These are phyloP conservation scores for Isatis lusitanica DNA, from an alignment of 441 rosid species.

Conservation along the genomic window DNA sequence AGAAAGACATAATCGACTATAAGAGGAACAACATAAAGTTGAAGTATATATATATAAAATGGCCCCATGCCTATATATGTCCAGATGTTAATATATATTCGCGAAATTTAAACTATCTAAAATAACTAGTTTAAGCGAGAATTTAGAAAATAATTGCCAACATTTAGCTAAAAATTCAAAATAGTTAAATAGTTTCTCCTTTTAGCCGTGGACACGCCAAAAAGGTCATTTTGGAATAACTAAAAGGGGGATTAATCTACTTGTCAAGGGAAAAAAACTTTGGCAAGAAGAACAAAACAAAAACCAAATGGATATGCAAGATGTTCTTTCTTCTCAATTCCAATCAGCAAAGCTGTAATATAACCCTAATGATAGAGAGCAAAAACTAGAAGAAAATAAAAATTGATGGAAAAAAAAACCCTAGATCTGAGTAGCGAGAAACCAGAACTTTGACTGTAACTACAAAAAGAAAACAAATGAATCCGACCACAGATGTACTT, in stretches of 20 bases:
- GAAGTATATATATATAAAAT: neutral
- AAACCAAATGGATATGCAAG: constrained; percentile 8
- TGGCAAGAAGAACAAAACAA: neutral
- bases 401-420: neutral
- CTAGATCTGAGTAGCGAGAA: constrained; percentile 27
- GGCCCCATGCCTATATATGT: constrained; percentile 6
- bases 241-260: neutral
- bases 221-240: neutral
- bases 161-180: neutral
- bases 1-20: neutral
- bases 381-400: neutral
- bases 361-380: constrained; percentile 4
- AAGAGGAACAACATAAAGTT: constrained; percentile 9
- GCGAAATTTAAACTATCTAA: neutral
- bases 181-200: neutral
- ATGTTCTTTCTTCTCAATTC: neutral
- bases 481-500: constrained; percentile 16
- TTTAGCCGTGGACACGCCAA: neutral
- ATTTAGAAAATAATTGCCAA: neutral
- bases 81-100: neutral
- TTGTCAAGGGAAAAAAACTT: neutral
- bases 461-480: constrained; percentile 6
- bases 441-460: constrained; percentile 12
- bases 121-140: neutral
- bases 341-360: neutral